Conservation (phyloP, 345 rosid genomes). For the Brassica napus region DNA sequence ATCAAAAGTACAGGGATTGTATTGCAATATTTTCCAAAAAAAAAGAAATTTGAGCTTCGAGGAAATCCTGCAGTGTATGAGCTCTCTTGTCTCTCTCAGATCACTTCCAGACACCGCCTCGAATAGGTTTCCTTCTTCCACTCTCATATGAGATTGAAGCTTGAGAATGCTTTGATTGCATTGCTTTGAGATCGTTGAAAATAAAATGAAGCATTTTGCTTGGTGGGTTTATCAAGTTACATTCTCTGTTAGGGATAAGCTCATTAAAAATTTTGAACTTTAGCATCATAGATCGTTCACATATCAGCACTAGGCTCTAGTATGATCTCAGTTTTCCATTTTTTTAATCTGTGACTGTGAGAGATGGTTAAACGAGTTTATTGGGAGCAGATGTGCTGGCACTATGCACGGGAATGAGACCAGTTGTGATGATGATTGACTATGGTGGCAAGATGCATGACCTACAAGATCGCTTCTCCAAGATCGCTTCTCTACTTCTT, state of each 20-base stretch:
- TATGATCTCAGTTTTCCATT: not conserved
- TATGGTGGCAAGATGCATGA: slow-evolving; percentile 95
- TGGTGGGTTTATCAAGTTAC: not conserved
- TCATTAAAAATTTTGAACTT: not conserved
- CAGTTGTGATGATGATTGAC: slow-evolving; percentile 80
- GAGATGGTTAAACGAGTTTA: no score
- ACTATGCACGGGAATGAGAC: slow-evolving; percentile 76
- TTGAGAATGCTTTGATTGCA: not conserved
- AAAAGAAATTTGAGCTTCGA: no score
- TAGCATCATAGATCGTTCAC: slow-evolving; percentile 2
- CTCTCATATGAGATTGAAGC: not conserved
- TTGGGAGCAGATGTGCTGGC: slow-evolving; percentile 64
- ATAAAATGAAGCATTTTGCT: not conserved
- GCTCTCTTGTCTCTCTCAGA: slow-evolving; percentile 48
- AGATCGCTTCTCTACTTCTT: slow-evolving; percentile 1
- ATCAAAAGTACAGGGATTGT: no score
- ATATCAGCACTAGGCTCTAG: not conserved
- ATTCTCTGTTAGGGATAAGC: no score
- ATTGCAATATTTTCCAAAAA: no score
- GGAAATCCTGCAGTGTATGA: slow-evolving; percentile 37
- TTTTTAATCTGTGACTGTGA: no score
- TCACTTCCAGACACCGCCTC: slow-evolving; percentile 70
- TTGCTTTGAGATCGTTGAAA: not conserved
- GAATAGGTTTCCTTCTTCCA: slow-evolving; percentile 49
- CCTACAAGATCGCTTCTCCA: slow-evolving; percentile 67